These are phyloP conservation scores for Gnaphalium uliginosum DNA, from an alignment of 129 eudicot genomes.

Conservation along the genomic window DNA sequence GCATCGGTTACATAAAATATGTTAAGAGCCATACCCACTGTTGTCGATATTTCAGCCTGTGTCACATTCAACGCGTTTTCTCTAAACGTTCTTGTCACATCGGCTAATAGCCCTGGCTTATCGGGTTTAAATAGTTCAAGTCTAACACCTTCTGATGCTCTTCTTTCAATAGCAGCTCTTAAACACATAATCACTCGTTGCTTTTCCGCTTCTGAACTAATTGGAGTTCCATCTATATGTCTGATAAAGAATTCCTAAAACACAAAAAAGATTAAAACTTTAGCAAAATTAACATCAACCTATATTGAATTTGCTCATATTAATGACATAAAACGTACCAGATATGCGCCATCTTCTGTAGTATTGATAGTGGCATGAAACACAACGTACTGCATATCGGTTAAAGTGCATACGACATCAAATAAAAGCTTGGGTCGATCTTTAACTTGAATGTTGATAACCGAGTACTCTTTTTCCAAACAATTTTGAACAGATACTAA, in stretches of 20 bases:
- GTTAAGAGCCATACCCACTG: conserved; percentile 49
- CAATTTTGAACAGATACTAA: conserved; percentile 68
- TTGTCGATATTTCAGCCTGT: conserved; percentile 82
- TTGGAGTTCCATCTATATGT: conserved; percentile 82
- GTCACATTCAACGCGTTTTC: conserved; percentile 90
- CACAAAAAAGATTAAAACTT: conserved; percentile 15
- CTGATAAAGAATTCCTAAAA: conserved; percentile 83
- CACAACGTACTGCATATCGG: conserved; percentile 85
- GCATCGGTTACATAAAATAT: conserved; percentile 79
- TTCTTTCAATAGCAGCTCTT: conserved; percentile 73
- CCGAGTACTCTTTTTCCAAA: conserved; percentile 68
- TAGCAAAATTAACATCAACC: conserved; percentile 12
- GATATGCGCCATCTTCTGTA: conserved; percentile 45
- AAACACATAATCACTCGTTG: conserved; percentile 77
- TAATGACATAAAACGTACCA: conserved; percentile 44
- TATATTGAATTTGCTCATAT: not conserved
- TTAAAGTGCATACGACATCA: conserved; percentile 85
- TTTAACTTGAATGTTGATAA: conserved; percentile 72
- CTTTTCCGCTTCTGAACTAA: conserved; percentile 84
- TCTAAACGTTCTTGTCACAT: conserved; percentile 81
- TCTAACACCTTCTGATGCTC: conserved; percentile 85
- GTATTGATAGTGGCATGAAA: conserved; percentile 85
- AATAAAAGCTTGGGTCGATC: conserved; percentile 85
- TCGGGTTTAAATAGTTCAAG: conserved; percentile 61
- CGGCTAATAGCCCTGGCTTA: conserved; percentile 67